These are phyloP conservation scores for Acer yangbiense DNA, from an alignment of 345 rosid species.

Conservation along the genomic window DNA sequence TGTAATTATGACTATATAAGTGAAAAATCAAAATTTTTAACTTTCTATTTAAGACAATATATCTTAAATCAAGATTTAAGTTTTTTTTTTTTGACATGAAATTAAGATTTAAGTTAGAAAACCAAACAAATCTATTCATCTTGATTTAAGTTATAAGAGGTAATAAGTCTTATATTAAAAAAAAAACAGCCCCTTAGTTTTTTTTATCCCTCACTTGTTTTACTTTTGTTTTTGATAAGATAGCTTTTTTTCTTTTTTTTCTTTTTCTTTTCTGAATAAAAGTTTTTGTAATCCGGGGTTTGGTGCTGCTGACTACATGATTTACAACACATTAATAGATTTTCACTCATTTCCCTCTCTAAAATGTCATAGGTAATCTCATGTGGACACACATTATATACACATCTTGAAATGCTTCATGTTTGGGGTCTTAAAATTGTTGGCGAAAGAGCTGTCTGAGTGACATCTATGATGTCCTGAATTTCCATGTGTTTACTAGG, in stretches of 20 bases:
- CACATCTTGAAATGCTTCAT: not conserved
- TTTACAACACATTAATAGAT: not conserved
- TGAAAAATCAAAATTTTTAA: too few relatives aligned
- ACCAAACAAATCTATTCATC: too few relatives aligned
- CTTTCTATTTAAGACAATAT: too few relatives aligned
- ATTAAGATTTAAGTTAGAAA: too few relatives aligned
- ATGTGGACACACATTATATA: not conserved
- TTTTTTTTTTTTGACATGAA: too few relatives aligned
- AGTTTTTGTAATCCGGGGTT: not conserved
- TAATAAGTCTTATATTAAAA: too few relatives aligned
- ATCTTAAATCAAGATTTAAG: too few relatives aligned
- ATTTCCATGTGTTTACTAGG: not conserved
- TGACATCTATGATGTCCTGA: not conserved
- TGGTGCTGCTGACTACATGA: not conserved
- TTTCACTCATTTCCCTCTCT: conserved; percentile 7
- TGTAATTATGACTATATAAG: too few relatives aligned
- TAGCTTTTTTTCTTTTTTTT: not conserved
- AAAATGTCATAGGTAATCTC: not conserved
- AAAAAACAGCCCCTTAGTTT: too few relatives aligned
- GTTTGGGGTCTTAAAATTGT: not conserved
- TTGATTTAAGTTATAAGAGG: too few relatives aligned
- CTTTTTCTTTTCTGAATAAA: not conserved
- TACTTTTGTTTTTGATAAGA: not conserved
- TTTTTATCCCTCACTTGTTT: not conserved
- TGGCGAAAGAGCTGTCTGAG: not conserved